Conservation (phyloP, 2,329 filamentous ascomycete genomes). For the Colletotrichum gloeosporioides region DNA sequence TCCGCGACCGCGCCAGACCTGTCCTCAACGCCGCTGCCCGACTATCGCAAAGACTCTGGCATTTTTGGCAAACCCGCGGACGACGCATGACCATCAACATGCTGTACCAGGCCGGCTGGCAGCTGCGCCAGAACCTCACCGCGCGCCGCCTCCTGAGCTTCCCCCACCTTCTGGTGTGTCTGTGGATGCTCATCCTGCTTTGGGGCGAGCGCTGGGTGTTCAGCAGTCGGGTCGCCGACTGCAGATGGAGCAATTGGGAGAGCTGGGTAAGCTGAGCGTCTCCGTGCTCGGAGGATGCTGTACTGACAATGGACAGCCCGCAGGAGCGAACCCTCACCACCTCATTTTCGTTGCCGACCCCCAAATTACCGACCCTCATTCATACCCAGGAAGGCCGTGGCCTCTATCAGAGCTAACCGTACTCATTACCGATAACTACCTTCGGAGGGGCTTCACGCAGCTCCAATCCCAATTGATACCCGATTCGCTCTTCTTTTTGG, state of each 20-base stretch:
- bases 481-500: constrained; percentile 88
- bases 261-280: constrained; percentile 73
- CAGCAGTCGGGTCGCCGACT: constrained; percentile 70
- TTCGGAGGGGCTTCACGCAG: constrained; percentile 80
- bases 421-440: constrained; percentile 83
- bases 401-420: constrained; percentile 59
- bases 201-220: constrained; percentile 89
- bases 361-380: constrained; percentile 91
- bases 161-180: constrained; percentile 68
- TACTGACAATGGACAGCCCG: constrained; percentile 60
- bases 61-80: constrained; percentile 17
- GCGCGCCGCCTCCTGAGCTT: constrained; percentile 63
- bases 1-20: constrained; percentile 20
- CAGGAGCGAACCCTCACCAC: constrained; percentile 79
- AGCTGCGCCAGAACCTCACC: constrained; percentile 51
- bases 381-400: constrained; percentile 83
- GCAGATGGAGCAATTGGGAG: constrained; percentile 89
- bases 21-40: neutral
- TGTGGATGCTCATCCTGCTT: constrained; percentile 81
- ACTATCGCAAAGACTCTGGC: constrained; percentile 2
- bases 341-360: constrained; percentile 88
- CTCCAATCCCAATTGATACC: constrained; percentile 80
- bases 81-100: constrained; percentile 10
- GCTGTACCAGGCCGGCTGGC: constrained; percentile 21
- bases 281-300: neutral